Percentiles rank a stretch among this genome's conserved stretches.
Evolutionary conservation across 164 flowering plant genomes (phyloP).

Genomic region (Chimonanthus salicifolius): DNA sequence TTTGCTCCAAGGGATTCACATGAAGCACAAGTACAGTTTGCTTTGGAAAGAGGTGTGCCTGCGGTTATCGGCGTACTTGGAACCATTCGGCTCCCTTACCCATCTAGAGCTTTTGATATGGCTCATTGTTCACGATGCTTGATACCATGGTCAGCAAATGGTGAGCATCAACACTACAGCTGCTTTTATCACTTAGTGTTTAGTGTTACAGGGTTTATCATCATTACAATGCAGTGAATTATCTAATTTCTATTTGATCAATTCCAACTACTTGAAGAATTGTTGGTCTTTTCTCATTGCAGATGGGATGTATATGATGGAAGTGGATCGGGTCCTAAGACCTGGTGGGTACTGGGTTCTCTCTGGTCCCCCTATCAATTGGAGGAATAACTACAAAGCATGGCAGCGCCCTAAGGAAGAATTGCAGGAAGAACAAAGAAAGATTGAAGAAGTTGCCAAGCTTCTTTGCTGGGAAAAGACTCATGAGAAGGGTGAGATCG

Average conservation of each 20-base stretch:
- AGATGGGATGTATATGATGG: constrained; percentile 88
- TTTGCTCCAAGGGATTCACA: constrained; percentile 94
- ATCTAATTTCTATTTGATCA: neutral
- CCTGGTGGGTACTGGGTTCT: constrained; percentile 95
- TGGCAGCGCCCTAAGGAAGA: constrained; percentile 87
- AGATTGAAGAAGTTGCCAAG: constrained; percentile 69
- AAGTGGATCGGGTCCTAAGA: constrained; percentile 89
- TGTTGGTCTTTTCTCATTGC: constrained; percentile 17
- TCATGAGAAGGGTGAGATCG: constrained; percentile 64
- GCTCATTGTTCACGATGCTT: constrained; percentile 93
- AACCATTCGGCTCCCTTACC: constrained; percentile 74
- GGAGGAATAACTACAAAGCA: constrained; percentile 59
- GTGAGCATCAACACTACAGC: constrained; percentile 29
- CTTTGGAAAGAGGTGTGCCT: constrained; percentile 92
- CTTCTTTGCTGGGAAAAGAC: constrained; percentile 85
- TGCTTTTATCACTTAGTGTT: neutral
- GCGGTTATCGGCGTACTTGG: constrained; percentile 93
- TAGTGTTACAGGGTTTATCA: neutral
- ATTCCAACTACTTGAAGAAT: neutral
- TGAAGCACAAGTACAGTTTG: constrained; percentile 91
- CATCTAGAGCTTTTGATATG: constrained; percentile 87
- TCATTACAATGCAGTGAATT: neutral
- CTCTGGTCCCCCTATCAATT: constrained; percentile 88
- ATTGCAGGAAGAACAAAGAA: constrained; percentile 68
- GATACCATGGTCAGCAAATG: constrained; percentile 84